These are phyloP conservation scores for Candida nanaspora DNA, from an alignment of 805 yeast species.

Conservation along the genomic window DNA sequence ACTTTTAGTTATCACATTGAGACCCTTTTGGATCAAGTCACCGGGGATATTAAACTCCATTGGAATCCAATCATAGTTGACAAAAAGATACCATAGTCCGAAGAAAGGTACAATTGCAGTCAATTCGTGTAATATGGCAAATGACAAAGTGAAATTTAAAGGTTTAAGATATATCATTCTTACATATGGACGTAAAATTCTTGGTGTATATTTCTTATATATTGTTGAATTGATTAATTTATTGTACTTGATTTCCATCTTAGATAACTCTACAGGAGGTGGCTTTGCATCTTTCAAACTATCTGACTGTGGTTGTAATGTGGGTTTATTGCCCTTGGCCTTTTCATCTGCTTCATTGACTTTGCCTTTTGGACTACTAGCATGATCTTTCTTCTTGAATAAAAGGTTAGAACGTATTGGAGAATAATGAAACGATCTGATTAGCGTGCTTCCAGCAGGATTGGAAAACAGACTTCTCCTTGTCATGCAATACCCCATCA, in stretches of 20 bases:
- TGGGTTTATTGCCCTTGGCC: too few relatives aligned
- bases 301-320: too few relatives aligned
- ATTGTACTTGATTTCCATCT: neutral
- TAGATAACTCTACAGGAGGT: neutral
- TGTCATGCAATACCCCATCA: too few relatives aligned
- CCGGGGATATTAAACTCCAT: slow-evolving; percentile 40
- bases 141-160: slow-evolving; percentile 34
- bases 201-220: neutral
- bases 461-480: too few relatives aligned
- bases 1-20: slow-evolving; percentile 36
- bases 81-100: slow-evolving; percentile 42
- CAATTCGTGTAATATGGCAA: slow-evolving; percentile 44
- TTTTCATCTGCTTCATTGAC: too few relatives aligned
- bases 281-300: neutral
- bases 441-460: too few relatives aligned
- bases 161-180: slow-evolving; percentile 11
- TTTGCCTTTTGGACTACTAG: too few relatives aligned
- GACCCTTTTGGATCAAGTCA: slow-evolving; percentile 42
- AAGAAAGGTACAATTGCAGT: slow-evolving; percentile 47
- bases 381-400: too few relatives aligned
- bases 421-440: too few relatives aligned
- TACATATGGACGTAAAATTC: neutral
- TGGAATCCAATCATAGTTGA: slow-evolving; percentile 35
- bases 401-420: too few relatives aligned
- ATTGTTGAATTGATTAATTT: neutral